These are phyloP conservation scores for Volvariella volvacea DNA, from an alignment of 1,284 basidiomycete genomes.

Conservation along the genomic window DNA sequence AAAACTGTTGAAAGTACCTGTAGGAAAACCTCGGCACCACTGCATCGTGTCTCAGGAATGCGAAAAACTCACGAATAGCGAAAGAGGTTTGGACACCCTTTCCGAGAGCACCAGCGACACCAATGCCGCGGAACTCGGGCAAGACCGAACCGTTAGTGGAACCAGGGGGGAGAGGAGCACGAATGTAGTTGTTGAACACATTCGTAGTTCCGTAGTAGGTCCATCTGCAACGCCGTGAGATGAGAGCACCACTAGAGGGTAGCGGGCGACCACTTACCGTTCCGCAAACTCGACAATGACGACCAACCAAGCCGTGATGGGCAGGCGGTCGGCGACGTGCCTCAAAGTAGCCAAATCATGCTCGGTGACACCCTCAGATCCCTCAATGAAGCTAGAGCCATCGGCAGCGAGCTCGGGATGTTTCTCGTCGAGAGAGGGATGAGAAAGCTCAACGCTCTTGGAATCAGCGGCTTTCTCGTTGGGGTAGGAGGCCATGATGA, in stretches of 20 bases:
- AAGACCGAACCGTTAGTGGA: slow-evolving; percentile 47
- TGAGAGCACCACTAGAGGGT: slow-evolving; percentile 1
- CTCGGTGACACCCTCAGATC: slow-evolving; percentile 44
- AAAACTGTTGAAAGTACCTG: slow-evolving; percentile 43
- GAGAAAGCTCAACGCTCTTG: no score
- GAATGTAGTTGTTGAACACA: slow-evolving; percentile 44
- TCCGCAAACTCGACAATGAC: slow-evolving; percentile 47
- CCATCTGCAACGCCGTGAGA: slow-evolving; percentile 19
- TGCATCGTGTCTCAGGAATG: no score
- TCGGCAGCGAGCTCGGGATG: slow-evolving; percentile 12
- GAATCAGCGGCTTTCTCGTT: no score
- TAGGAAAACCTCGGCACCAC: no score
- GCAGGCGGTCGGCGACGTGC: slow-evolving; percentile 37
- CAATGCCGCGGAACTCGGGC: slow-evolving; percentile 24
- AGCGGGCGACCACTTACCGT: slow-evolving; percentile 25
- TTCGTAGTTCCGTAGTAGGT: slow-evolving; percentile 43
- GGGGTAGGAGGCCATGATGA: no score
- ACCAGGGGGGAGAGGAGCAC: slow-evolving; percentile 38
- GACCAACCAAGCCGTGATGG: slow-evolving; percentile 35
- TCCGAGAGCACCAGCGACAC: slow-evolving; percentile 43
- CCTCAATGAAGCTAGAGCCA: slow-evolving; percentile 25
- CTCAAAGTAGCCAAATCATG: slow-evolving; percentile 39
- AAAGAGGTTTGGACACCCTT: slow-evolving; percentile 37
- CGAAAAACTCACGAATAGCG: slow-evolving; percentile 24
- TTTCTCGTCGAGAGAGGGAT: neutral